Evolutionary conservation across 441 rosid genomes (phyloP).

Genomic region (Mallotus repandus): DNA sequence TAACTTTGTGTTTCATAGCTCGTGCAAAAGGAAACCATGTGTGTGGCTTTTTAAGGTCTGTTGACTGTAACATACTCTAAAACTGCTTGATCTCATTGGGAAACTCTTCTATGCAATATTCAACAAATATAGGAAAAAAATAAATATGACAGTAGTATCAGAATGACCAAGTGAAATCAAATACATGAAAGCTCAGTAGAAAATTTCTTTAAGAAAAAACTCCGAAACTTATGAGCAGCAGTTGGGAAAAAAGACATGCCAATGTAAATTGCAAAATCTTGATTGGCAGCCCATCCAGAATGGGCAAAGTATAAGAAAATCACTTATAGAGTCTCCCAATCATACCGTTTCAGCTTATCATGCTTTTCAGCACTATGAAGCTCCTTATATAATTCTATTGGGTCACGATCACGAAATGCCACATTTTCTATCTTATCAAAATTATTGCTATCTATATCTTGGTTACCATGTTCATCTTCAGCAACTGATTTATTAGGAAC

Average conservation of each 20-base stretch:
- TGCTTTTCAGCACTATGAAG: slow-evolving; percentile 39
- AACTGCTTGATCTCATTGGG: slow-evolving; percentile 76
- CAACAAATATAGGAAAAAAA: slow-evolving; percentile 82
- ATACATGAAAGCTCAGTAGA: slow-evolving; percentile 39
- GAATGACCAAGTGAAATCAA: slow-evolving; percentile 63
- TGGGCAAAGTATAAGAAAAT: slow-evolving; percentile 48
- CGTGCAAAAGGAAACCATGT: slow-evolving; percentile 95
- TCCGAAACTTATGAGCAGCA: slow-evolving; percentile 50
- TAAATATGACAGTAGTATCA: slow-evolving; percentile 60
- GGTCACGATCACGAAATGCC: slow-evolving; percentile 46
- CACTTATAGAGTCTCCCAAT: slow-evolving; percentile 46
- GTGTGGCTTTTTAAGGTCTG: slow-evolving; percentile 86
- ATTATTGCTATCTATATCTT: slow-evolving; percentile 7
- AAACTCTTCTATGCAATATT: slow-evolving; percentile 72
- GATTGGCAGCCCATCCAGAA: slow-evolving; percentile 85
- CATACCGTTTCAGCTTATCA: slow-evolving; percentile 35
- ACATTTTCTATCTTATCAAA: slow-evolving; percentile 20
- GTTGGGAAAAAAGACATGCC: slow-evolving; percentile 80
- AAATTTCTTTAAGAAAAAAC: slow-evolving; percentile 53
- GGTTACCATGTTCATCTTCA: slow-evolving; percentile 20
- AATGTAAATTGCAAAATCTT: slow-evolving; percentile 77
- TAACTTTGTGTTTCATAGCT: slow-evolving; percentile 81
- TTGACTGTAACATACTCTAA: slow-evolving; percentile 53
- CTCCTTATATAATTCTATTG: slow-evolving; percentile 50
- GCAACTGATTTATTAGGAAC: background rate